Conservation (phyloP, 805 yeast species). For the Starmerella asiatica region DNA sequence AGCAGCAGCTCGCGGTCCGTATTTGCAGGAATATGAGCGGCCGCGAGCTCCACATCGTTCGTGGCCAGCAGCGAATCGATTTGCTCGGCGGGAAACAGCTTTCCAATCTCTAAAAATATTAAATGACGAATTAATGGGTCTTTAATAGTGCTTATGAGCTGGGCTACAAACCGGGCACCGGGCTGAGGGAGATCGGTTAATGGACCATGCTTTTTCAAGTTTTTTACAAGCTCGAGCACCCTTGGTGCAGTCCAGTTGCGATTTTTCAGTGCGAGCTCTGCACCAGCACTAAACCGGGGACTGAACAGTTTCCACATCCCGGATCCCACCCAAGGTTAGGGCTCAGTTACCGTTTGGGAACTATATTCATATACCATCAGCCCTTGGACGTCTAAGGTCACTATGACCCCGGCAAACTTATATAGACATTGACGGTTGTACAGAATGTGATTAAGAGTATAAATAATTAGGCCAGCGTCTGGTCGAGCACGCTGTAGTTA, state of each 20-base stretch:
- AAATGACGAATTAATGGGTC: constrained; percentile 10
- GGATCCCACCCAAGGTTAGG: no score
- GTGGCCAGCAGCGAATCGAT: background rate
- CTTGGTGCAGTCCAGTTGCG: constrained; percentile 4
- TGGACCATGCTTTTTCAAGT: background rate
- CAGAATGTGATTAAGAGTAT: no score
- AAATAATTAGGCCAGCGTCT: constrained; percentile 11
- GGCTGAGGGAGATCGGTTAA: background rate
- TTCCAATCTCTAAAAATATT: background rate
- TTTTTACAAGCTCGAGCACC: constrained; percentile 7
- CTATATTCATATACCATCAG: no score
- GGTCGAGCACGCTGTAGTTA: constrained; percentile 76
- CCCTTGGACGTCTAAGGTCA: no score
- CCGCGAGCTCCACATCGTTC: background rate
- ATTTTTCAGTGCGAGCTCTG: constrained; percentile 5
- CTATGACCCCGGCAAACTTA: no score
- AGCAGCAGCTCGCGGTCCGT: background rate
- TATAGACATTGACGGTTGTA: no score
- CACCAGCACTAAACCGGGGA: constrained; percentile 4
- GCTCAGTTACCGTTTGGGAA: no score
- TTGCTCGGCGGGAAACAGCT: background rate
- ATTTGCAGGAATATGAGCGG: background rate
- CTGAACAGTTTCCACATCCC: constrained; percentile 2
- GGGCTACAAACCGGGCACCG: background rate
- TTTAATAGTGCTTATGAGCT: constrained; percentile 1